Evolutionary conservation across 2,329 filamentous ascomycete genomes (phyloP).

Genomic region (Aspergillus fructus): DNA sequence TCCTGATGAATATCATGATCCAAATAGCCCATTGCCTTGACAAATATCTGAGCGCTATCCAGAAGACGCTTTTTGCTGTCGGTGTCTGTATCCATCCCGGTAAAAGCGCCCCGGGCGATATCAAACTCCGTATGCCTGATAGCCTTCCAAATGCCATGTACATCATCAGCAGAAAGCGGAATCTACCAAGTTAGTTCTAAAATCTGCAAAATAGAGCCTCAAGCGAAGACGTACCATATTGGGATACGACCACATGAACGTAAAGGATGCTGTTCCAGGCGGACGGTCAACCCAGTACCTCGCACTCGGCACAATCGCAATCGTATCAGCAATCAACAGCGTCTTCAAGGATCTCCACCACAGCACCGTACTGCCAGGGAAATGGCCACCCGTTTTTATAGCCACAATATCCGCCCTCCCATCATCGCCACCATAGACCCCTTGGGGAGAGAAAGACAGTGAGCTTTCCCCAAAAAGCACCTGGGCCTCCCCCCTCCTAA

Average conservation of each 20-base stretch:
- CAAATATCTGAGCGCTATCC: slow-evolving; percentile 75
- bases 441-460: slow-evolving; percentile 27
- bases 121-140: slow-evolving; percentile 62
- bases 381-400: slow-evolving; percentile 76
- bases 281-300: slow-evolving; percentile 33
- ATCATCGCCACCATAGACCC: neutral
- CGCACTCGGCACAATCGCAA: slow-evolving; percentile 64
- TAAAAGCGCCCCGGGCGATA: slow-evolving; percentile 67
- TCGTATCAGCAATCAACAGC: slow-evolving; percentile 75
- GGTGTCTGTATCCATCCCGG: slow-evolving; percentile 60
- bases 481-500: slow-evolving; percentile 40
- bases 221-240: slow-evolving; percentile 48
- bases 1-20: slow-evolving; percentile 33
- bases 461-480: neutral
- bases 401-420: slow-evolving; percentile 52
- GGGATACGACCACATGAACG: slow-evolving; percentile 76
- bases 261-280: slow-evolving; percentile 53
- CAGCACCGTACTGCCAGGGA: slow-evolving; percentile 70
- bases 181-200: slow-evolving; percentile 47
- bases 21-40: slow-evolving; percentile 43
- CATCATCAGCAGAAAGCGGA: slow-evolving; percentile 63
- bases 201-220: slow-evolving; percentile 20
- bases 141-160: slow-evolving; percentile 69
- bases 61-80: slow-evolving; percentile 65
- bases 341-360: slow-evolving; percentile 60